Evolutionary conservation across 192 early-diverging fungal genomes (phyloP), one percentile per base, ranked within the genome.

Genomic region (Linnemannia schmuckeri): DNA sequence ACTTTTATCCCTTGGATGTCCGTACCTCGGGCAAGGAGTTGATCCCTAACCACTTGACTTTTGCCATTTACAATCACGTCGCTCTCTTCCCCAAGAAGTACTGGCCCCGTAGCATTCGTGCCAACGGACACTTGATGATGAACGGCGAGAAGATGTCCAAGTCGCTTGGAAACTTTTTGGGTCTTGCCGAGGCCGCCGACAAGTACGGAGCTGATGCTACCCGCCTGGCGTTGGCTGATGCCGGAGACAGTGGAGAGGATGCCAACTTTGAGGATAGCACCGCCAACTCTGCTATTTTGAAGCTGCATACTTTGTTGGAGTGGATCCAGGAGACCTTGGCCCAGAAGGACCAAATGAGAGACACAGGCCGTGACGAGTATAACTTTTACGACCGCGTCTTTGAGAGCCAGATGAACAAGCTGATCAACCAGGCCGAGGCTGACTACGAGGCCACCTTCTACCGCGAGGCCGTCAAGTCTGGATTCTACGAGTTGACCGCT

Each of bases 131-230:
- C 85, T 91, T 99, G 90, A 91, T 98, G 89, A 88, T 99, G 75
- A 99, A 99, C 89, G 88, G 93, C 55, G 95, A 97, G 41, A 99
- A 99, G 93, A 99, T 99, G 99, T 94, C 96, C 79, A 99, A 99
- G 90, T 97, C 95, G 27, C 98, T 96, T 13, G 99, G 99, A 55
- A 99, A 99, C 92, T 98, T 97, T 83, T 88, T 99, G 90, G 98
- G 94, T 54, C 87, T 98, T 74, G 82, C 88, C 71, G 94, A 99
- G 72, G 93, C 95, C 22, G 88, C 96, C 46, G 92, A 93, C 44
- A 94, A 93, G 79, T 99, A 96, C 78, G 97, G 99, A 79, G 98
- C 99, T 54, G 99, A 99, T 87, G 99, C 98, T 46, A 96, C 97
- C 15, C 95, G 98, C 46, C 91, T 99, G 87, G 94, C 97, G 7